Base-by-base conservation (phyloP, 495 filamentous ascomycete genomes). In the Tuber brumale region DNA sequence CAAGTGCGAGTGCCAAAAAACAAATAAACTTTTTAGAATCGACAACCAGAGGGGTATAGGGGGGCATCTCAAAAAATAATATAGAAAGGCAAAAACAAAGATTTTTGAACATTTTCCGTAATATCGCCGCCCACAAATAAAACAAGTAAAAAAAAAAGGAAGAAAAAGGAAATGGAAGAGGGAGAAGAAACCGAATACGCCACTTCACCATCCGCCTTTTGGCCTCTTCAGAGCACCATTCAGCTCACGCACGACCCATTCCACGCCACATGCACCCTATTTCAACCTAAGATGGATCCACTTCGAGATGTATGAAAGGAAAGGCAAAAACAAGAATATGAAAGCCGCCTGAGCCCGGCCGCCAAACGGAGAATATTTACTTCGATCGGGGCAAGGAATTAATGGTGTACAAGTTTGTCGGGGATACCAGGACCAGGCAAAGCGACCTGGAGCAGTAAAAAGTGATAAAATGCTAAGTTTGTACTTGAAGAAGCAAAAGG, bases 401-500 rank as follows among this genome's bases (percentile, higher is more conserved):
- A 77, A 79, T 66, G 18, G 51, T 39, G 78, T 76, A 77, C 39
- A 80, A 76, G 75, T 79, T 75, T 48, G 76, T 75, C 76, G 75
- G 74, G 71, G 70, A 72, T 42, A 79, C 79, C 75, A 75, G 78
- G 73, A 77, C 73, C 27, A 61, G 57, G 79, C 78, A 80, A 39
- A 72, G 75, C 77, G 76, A 69, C 51, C 70, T 37, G 72, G 41
- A 70, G 78, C 72, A 69, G 76, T 79, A 79, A 70, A 48, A 73
- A 79, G 61, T 69, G 76, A 76, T 72, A 77, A 80, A 75, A 79
- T 79, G 71, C 44, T 75, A 76, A 71, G 72, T 76, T 43, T 76
- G 75, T 79, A 80, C 78, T 79, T 77, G 78, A 80, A 75, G 73
- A 73, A 51, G 70, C 76, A 79, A 79, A 72, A 41, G 70, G 72